Conservation (phyloP, 192 early-diverging fungal genomes). For the Powellomyces hirtus region DNA sequence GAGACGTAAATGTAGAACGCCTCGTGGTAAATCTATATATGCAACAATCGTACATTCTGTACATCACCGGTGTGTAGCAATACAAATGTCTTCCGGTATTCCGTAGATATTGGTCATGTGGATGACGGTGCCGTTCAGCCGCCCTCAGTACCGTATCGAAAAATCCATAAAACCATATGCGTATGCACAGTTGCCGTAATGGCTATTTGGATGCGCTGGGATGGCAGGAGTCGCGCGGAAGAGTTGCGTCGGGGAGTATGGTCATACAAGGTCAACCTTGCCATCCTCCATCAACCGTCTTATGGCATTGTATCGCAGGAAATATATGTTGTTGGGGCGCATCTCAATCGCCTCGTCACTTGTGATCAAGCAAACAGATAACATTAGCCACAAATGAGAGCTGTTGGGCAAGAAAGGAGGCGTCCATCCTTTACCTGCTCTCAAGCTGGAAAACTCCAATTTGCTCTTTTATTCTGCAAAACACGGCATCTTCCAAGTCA, state of each 20-base stretch:
- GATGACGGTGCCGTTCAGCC: too few relatives aligned
- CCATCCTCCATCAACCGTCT: slow-evolving; percentile 39
- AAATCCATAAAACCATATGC: too few relatives aligned
- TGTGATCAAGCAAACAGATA: not conserved
- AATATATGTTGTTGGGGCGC: slow-evolving; percentile 46
- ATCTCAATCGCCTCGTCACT: slow-evolving; percentile 38
- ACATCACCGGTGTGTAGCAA: too few relatives aligned
- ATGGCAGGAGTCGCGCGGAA: too few relatives aligned
- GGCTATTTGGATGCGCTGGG: too few relatives aligned
- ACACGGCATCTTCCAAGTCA: slow-evolving; percentile 60
- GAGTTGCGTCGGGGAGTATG: too few relatives aligned
- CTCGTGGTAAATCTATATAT: too few relatives aligned
- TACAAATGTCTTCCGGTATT: too few relatives aligned
- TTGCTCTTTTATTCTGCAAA: slow-evolving; percentile 50
- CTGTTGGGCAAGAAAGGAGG: not conserved
- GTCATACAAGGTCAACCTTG: slow-evolving; percentile 54
- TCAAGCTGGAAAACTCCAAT: slow-evolving; percentile 54
- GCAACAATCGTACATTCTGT: too few relatives aligned
- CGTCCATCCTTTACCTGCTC: slow-evolving; percentile 6
- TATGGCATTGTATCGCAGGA: slow-evolving; percentile 53
- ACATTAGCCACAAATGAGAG: not conserved
- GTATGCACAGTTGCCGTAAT: too few relatives aligned
- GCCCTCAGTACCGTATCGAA: too few relatives aligned
- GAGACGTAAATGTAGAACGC: not conserved
- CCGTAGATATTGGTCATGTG: too few relatives aligned